Evolutionary conservation across 495 filamentous ascomycete species (phyloP), one percentile per base, ranked within the genome.

Genomic region (Glonium stellatum): DNA sequence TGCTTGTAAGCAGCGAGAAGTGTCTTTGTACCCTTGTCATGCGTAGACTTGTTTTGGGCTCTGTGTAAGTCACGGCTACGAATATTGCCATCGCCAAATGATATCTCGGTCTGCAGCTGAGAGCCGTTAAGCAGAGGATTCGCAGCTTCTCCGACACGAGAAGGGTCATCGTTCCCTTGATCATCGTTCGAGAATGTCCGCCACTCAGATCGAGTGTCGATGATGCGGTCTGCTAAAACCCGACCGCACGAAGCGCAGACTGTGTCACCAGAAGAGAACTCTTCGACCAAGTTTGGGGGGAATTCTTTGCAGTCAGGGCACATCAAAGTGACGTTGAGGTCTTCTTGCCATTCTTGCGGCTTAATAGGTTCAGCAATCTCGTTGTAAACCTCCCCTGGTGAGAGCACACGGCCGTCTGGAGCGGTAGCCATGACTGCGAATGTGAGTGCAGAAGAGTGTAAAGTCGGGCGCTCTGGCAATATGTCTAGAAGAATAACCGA

Each of bases 171-270:
- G 70, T 87, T 90, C 56, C 81, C 82, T 72, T 95, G 89, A 67
- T 98, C 95, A 67, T 98, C 93, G 74, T 96, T 97, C 59, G 89
- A 87, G 73, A 98, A 98, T 8, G 95, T 98, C 67, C 93, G 89
- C 93, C 93, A 98, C 77, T 98, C 93, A 53, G 90, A 96, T 53
- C 95, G 86, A 60, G 90, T 90, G 67, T 97, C 93, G 55, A 98
- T 89, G 66, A 93, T 88, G 60, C 90, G 87, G 70, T 92, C 88
- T 53, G 86, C 86, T 36, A 97, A 78, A 12, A 98, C 93, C n/a
- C 96, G 74, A 22, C 93, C 93, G 66, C 93, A 98, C 21, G 87
- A 89, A 15, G 78, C 87, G 72, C 93, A 98, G 51, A 97, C 90
- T 67, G 91, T 88, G 72, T 97, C 92, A 50, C 95, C 93, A 12